A percentile compares a stretch with the other conserved stretches of the same genome.
These are phyloP conservation scores for Ustilago tritici DNA, from an alignment of 1,284 basidiomycete species.

Conservation along the genomic window DNA sequence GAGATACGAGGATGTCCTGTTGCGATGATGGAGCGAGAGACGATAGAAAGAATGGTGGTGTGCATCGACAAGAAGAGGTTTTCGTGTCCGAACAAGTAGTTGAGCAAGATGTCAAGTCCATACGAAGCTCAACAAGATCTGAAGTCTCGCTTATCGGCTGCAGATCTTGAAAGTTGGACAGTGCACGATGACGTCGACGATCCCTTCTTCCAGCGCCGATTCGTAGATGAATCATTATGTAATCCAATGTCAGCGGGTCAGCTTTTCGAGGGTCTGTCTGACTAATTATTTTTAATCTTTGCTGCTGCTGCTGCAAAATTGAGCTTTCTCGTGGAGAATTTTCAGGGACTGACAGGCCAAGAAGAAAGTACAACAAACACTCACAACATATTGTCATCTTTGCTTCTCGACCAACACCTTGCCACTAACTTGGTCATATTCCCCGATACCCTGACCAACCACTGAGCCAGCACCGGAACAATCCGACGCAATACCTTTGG, in stretches of 20 bases:
- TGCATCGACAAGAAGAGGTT: constrained; percentile 18
- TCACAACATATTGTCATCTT: not conserved
- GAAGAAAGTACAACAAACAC: constrained; percentile 1
- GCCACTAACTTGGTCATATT: not conserved
- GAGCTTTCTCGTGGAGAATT: constrained; percentile 12
- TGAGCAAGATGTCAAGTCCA: not conserved
- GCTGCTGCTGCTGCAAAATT: constrained; percentile 1
- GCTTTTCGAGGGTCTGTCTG: not conserved
- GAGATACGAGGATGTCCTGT: not conserved
- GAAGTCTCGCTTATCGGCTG: not conserved
- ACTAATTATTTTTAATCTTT: not conserved
- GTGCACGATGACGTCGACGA: constrained; percentile 26
- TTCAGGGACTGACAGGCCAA: not conserved
- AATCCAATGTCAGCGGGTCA: not conserved
- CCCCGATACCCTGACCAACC: not conserved
- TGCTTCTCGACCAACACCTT: constrained; percentile 1
- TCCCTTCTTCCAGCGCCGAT: not conserved
- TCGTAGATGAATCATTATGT: not conserved
- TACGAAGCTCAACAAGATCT: not conserved
- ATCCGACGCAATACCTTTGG: not conserved
- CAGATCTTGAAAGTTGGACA: not conserved
- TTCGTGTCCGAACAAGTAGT: not conserved
- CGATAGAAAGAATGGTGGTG: constrained; percentile 7
- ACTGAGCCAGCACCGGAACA: not conserved
- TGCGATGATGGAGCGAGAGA: not conserved